A percentile compares a stretch with the other conserved stretches of the same genome.
Evolutionary conservation across 495 filamentous ascomycete genomes (phyloP).

Genomic region (Trichodelitschia bisporula): DNA sequence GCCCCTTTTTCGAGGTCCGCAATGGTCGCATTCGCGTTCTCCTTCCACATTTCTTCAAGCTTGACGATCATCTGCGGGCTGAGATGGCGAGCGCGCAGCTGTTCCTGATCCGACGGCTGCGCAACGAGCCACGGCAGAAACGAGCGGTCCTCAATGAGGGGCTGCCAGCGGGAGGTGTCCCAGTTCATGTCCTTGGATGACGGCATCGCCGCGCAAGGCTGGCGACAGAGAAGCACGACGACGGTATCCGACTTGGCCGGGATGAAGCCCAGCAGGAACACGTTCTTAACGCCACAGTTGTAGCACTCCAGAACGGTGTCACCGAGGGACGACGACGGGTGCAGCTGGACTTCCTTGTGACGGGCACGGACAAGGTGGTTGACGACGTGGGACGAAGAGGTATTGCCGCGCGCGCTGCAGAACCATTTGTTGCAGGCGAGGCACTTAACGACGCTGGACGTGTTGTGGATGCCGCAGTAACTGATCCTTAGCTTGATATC

Average conservation of each 20-base stretch:
- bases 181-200: conserved; percentile 99
- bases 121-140: conserved; percentile 89
- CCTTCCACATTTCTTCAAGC: conserved; percentile 98
- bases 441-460: conserved; percentile 87
- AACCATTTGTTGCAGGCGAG: conserved; percentile 96
- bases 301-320: conserved; percentile 98
- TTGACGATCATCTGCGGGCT: conserved; percentile 92
- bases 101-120: conserved; percentile 76
- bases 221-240: conserved; percentile 86
- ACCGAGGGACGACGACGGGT: conserved; percentile 82
- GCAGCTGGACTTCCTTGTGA: conserved; percentile 95
- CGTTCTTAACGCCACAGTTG: conserved; percentile 98
- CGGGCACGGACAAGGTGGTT: conserved; percentile 94
- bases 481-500: no score
- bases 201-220: conserved; percentile 81
- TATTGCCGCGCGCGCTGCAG: conserved; percentile 91
- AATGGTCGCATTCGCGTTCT: conserved; percentile 71
- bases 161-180: conserved; percentile 96
- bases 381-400: conserved; percentile 90
- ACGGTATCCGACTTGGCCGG: conserved; percentile 98
- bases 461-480: conserved; percentile 94
- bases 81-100: conserved; percentile 80
- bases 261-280: conserved; percentile 97
- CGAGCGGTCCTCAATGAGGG: conserved; percentile 86
- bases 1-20: conserved; percentile 83